Conservation (phyloP, 2,329 filamentous ascomycete species). For the Periconia sp. region DNA sequence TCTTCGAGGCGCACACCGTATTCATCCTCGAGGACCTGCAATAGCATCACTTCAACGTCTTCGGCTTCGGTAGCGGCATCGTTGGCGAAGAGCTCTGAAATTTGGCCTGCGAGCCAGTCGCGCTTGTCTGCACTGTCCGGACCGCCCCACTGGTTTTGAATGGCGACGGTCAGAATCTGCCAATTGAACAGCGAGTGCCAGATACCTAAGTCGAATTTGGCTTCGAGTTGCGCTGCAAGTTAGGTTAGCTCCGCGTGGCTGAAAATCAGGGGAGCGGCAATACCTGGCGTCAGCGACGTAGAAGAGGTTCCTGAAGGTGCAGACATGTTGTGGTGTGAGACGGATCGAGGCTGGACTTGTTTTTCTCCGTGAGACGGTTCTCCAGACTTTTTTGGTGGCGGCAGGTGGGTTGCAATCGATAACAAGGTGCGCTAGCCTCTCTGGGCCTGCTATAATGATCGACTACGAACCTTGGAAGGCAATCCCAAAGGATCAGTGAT, state of each 20-base stretch:
- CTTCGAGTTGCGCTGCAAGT: conserved; percentile 25
- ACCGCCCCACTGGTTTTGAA: conserved; percentile 86
- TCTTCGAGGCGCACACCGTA: conserved; percentile 94
- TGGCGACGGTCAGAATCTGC: conserved; percentile 83
- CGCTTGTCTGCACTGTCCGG: conserved; percentile 82
- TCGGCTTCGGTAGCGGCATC: conserved; percentile 68
- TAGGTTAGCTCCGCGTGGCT: neutral
- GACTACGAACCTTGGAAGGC: too few relatives aligned
- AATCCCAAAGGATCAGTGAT: neutral
- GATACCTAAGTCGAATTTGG: conserved; percentile 75
- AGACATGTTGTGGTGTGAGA: neutral
- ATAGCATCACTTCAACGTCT: conserved; percentile 80
- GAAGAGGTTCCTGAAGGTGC: conserved; percentile 1
- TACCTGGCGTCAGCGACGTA: neutral
- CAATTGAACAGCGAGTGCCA: conserved; percentile 84
- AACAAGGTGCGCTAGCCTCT: neutral
- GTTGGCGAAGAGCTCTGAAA: conserved; percentile 73
- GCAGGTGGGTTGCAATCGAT: conserved; percentile 2
- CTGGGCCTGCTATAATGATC: neutral
- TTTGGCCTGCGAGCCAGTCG: conserved; percentile 90
- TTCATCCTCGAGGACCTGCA: conserved; percentile 93
- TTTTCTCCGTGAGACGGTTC: neutral
- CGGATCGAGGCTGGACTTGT: neutral
- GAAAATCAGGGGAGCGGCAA: neutral
- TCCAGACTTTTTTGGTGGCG: conserved; percentile 3